Evolutionary conservation across 257 asterid species (phyloP), one percentile per base, ranked within the genome.

Genomic region (Salvia rosmarinus): DNA sequence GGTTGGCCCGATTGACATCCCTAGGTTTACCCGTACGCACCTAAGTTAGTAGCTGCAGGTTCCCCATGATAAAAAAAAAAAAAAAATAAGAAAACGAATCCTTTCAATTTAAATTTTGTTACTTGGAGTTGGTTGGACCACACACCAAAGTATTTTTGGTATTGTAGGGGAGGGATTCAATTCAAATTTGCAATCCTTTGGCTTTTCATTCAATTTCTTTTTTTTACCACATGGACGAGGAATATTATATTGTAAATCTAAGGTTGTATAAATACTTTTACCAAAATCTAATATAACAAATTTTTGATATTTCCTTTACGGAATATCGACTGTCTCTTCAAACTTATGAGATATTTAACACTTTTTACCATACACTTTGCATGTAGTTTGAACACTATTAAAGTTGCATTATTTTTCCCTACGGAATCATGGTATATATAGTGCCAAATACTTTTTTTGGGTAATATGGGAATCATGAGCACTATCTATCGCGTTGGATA

Each of bases 181-280:
- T 79, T 74, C 83, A 70, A 78, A 78, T 69, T 20, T 55, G 13
- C 58, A 74, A 59, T 55, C 50, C 16, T 35, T 62, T 65, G 40
- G 13, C 47, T 55, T 70, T 70, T 35, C 25, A 8, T 35, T 16
- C 12, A 20, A 39, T 40, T 42, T 28, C n/a, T 70, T 25, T 5
- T 70, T 34, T 30, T 25, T 16, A 4, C 44, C 5, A 20, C 12
- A 21, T 4, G 37, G 32, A 52, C 4, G 19, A 35, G 3, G 13
- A 30, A 68, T 34, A 34, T 19, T 68, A 52, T 51, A 55, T 54
- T 13, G 1, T 2, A 21, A 40, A 14, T 43, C 30, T 25, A 25
- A 25, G 30, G 30, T 25, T 25, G 30, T 25, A 25, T 32, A 2
- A 28, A 28, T 28, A 2, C 37, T 32, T 32, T 32, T 32, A 32